Evolutionary conservation across 305 asterid species (phyloP), one percentile per base, ranked within the genome.

Genomic region (Rubia occidens): DNA sequence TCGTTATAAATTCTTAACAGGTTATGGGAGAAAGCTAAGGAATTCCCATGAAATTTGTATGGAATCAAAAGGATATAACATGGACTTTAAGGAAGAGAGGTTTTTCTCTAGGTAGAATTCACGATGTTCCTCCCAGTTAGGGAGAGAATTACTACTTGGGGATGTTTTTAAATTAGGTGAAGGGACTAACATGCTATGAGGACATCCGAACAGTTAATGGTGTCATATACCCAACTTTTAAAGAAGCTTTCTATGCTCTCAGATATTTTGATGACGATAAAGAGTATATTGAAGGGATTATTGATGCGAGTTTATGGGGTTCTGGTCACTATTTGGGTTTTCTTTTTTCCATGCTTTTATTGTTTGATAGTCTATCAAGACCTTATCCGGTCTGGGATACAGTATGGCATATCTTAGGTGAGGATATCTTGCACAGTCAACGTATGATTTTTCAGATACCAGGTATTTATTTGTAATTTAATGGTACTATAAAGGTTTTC

Each of bases 11-110:
- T 64, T 64, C 35, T 18, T 43, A 39, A 53, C 18, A 11, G 40
- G 68, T 9, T 11, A 17, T 17, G 17, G 2, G 11, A 17, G 1
- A 14, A 40, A 64, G 11, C 68, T 8, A 64, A 6, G 45, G 9
- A 35, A 6, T 64, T 64, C 51, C 68, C 17, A 0, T 6, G 11
- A 64, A 37, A 39, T 64, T 64, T 64, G 54, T 64, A 18, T 64
- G 68, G 54, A 64, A 64, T 15, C 18, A 18, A 39, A 39, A 64
- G 35, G 37, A 20, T 2, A 39, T 3, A 26, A 13, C 8, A 6
- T 64, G 68, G 68, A 6, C 51, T 60, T 39, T 39, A 13, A 60
- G 43, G 65, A 10, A 60, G 39, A 24, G n/a, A 11, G 65, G 65
- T 3, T 29, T 21, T 21, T 3, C 11, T 0, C 3, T 60, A 7